Evolutionary conservation across 129 eudicot genomes (phyloP), one percentile per base, ranked within the genome.

Genomic region (Silybum marianum): DNA sequence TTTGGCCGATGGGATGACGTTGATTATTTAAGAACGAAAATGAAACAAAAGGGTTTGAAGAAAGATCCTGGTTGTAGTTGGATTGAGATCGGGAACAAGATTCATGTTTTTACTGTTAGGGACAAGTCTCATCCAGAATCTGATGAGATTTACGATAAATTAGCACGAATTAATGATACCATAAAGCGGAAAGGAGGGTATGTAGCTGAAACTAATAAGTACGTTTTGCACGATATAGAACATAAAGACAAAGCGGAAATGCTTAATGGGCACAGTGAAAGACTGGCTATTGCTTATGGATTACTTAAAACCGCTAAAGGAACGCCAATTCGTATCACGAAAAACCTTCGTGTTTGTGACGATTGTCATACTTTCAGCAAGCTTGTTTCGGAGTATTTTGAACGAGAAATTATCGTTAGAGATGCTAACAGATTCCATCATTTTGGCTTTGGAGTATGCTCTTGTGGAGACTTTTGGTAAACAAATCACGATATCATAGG

Each of bases 1-100:
- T 78, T 76, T 46, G 86, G 83, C 46, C 90, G 88, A 87, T 95
- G 93, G 98, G 92, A 90, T 13, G 93, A 92, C 78, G 88, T 83
- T 71, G 93, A 85, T 72, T 16, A 76, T 80, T 88, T 92, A 79
- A 87, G 98, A 73, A 83, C 38, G 84, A 86, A 40, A 83, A 95
- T 95, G 97, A 90, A 82, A 78, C 84, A 51, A 70, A 85, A 82
- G 71, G 96, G 94, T 22, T 73, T 92, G 38, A 92, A 89, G 90
- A 92, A 95, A 87, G 93, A 86, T 71, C 98, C 97, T 14, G 98
- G 92, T n/a, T 95, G 98, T 81, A 95, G 98, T 81, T 95, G 98
- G 98, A 95, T 92, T 18, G 93, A 90, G 88, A 73, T 92, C 7
- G 84, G 81, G 39, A 84, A 89, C 72, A 80, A 82, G 79, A 85